Evolutionary conservation across 805 yeast species (phyloP).

Genomic region (Lipomyces starkeyi): DNA sequence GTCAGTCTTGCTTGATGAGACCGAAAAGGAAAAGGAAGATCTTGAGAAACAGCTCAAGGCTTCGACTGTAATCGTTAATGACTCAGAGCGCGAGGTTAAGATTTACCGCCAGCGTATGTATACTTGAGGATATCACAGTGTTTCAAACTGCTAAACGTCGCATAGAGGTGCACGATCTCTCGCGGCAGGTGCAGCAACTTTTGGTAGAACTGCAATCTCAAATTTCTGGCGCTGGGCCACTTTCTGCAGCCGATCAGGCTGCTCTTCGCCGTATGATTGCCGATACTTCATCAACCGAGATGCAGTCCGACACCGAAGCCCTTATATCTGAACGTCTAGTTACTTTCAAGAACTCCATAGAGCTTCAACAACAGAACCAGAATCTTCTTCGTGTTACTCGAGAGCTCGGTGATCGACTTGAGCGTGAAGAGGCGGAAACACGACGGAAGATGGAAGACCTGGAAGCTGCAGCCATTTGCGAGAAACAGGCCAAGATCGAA

Average conservation of each 20-base stretch:
- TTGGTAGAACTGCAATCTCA: constrained; percentile 64
- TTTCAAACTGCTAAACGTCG: constrained; percentile 54
- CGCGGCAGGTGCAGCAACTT: constrained; percentile 79
- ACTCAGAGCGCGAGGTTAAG: constrained; percentile 44
- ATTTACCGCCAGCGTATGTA: constrained; percentile 36
- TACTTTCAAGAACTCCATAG: constrained; percentile 68
- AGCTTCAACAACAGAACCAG: constrained; percentile 74
- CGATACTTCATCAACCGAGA: constrained; percentile 41
- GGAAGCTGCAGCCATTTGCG: constrained; percentile 46
- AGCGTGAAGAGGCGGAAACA: constrained; percentile 57
- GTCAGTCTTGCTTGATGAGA: constrained; percentile 55
- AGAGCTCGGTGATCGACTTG: constrained; percentile 72
- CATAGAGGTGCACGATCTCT: constrained; percentile 68
- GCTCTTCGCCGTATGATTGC: constrained; percentile 53
- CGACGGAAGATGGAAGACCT: constrained; percentile 39
- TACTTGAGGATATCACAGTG: constrained; percentile 41
- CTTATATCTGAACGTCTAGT: constrained; percentile 77
- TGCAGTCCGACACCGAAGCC: constrained; percentile 69
- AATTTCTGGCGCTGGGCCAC: constrained; percentile 62
- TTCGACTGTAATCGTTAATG: constrained; percentile 47
- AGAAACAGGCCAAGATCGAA: constrained; percentile 47
- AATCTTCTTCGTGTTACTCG: constrained; percentile 73
- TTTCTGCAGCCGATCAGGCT: constrained; percentile 68
- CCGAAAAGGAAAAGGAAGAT: constrained; percentile 49
- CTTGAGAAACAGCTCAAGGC: constrained; percentile 46